phyloP scores from a whole-genome alignment of 2,329 filamentous ascomycete species.

The Gremmenia infestans region DNA sequence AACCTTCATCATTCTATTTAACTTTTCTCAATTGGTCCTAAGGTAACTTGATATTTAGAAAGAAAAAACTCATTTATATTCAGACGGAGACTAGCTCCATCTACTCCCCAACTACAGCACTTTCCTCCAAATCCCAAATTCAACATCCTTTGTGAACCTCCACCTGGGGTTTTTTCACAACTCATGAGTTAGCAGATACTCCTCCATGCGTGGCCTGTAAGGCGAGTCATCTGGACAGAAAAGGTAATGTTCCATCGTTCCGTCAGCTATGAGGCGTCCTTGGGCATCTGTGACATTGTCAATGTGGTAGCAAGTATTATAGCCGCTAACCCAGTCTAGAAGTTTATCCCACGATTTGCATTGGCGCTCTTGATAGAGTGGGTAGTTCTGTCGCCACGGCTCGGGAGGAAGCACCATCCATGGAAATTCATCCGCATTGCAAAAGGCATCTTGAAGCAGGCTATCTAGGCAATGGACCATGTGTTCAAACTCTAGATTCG shows the following conservation, averaged over 20 bases:
- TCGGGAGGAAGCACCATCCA: constrained; percentile 5
- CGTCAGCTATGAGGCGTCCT: not conserved
- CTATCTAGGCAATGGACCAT: constrained; percentile 4
- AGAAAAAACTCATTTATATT: too few relatives aligned
- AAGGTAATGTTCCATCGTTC: not conserved
- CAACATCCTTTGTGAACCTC: not conserved
- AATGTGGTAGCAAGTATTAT: constrained; percentile 1
- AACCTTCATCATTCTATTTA: too few relatives aligned
- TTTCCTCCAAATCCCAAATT: too few relatives aligned
- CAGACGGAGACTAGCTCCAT: too few relatives aligned
- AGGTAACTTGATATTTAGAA: too few relatives aligned
- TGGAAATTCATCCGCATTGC: constrained; percentile 4
- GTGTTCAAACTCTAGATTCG: not conserved
- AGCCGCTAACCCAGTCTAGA: not conserved
- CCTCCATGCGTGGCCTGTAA: constrained; percentile 1
- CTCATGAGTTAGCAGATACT: not conserved
- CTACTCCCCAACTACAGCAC: too few relatives aligned
- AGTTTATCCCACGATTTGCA: constrained; percentile 2
- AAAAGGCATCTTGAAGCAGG: constrained; percentile 1
- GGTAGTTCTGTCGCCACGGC: constrained; percentile 4
- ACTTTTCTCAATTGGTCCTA: too few relatives aligned
- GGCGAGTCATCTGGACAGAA: constrained; percentile 6
- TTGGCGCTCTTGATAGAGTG: not conserved
- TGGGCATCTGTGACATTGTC: not conserved
- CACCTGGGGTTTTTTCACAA: not conserved